Percentiles rank a stretch among this genome's conserved stretches.
Evolutionary conservation across 2,329 filamentous ascomycete genomes (phyloP).

Genomic region (Zalaria obscura): DNA sequence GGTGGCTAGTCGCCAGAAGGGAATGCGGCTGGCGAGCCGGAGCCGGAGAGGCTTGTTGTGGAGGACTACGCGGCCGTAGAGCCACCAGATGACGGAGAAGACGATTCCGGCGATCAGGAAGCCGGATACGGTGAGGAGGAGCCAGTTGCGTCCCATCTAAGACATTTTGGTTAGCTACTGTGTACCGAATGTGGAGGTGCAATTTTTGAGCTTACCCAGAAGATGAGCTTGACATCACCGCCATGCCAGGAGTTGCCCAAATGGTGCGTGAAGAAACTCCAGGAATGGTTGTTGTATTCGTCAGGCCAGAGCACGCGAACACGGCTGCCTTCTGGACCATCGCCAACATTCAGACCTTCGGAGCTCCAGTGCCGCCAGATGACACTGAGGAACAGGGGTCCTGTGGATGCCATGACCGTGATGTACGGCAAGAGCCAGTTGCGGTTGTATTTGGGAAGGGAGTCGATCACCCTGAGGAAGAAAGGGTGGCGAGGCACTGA

Average conservation of each 20-base stretch:
- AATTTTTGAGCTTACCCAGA: conserved; percentile 35
- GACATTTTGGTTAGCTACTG: conserved; percentile 7
- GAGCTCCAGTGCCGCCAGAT: conserved; percentile 62
- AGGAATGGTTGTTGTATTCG: conserved; percentile 53
- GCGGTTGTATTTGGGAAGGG: conserved; percentile 51
- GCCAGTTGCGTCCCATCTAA: conserved; percentile 35
- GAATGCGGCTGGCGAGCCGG: conserved; percentile 3
- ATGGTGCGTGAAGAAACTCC: conserved; percentile 60
- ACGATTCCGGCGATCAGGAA: conserved; percentile 34
- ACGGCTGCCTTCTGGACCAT: conserved; percentile 29
- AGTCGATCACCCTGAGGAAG: conserved; percentile 55
- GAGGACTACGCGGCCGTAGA: conserved; percentile 30
- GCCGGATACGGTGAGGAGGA: conserved; percentile 38
- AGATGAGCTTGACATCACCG: conserved; percentile 48
- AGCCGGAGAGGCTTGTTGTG: conserved; percentile 2
- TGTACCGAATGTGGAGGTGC: not conserved
- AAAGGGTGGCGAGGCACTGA: conserved; percentile 59
- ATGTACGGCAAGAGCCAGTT: conserved; percentile 60
- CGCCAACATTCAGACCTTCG: conserved; percentile 27
- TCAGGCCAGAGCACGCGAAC: conserved; percentile 55
- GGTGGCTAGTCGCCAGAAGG: conserved; percentile 6
- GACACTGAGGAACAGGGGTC: conserved; percentile 61
- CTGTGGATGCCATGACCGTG: conserved; percentile 67
- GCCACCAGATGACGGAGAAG: conserved; percentile 34
- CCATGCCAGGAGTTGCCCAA: conserved; percentile 52